Conservation (phyloP, 2,329 filamentous ascomycete genomes). For the Diaporthe amygdali region DNA sequence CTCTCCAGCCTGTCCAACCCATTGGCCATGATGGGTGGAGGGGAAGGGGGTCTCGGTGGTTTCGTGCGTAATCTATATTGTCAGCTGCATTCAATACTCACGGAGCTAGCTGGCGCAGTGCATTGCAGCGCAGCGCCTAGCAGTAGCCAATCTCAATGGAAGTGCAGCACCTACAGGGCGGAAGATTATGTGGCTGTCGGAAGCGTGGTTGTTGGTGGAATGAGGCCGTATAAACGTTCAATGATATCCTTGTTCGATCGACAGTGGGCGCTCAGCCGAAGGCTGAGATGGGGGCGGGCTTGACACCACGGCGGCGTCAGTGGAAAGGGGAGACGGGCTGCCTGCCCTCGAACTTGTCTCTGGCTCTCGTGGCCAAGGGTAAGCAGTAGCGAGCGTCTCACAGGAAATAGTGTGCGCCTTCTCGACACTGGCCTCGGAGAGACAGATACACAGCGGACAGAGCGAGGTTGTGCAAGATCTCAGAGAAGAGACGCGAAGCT, state of each 20-base stretch:
- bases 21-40: conserved; percentile 48
- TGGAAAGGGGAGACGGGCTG: conserved; percentile 2
- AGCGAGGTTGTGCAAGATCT: conserved; percentile 9
- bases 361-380: conserved; percentile 19
- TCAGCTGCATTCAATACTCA: conserved; percentile 25
- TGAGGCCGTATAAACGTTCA: conserved; percentile 20
- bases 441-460: conserved; percentile 10
- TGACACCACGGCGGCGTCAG: neutral
- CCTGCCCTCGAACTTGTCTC: conserved; percentile 19
- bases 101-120: conserved; percentile 12
- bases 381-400: conserved; percentile 21
- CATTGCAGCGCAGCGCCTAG: too few species aligned
- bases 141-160: neutral
- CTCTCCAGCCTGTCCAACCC: conserved; percentile 56
- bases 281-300: neutral
- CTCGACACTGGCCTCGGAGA: conserved; percentile 20
- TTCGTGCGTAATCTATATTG: conserved; percentile 28
- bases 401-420: conserved; percentile 15
- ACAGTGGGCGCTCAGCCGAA: neutral
- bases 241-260: conserved; percentile 22
- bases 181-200: conserved; percentile 18
- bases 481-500: neutral
- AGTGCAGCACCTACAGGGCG: conserved; percentile 17
- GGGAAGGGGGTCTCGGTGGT: neutral
- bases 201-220: conserved; percentile 12